These are phyloP conservation scores for Apiospora arundinis DNA, from an alignment of 2,329 filamentous ascomycete species.

Conservation along the genomic window DNA sequence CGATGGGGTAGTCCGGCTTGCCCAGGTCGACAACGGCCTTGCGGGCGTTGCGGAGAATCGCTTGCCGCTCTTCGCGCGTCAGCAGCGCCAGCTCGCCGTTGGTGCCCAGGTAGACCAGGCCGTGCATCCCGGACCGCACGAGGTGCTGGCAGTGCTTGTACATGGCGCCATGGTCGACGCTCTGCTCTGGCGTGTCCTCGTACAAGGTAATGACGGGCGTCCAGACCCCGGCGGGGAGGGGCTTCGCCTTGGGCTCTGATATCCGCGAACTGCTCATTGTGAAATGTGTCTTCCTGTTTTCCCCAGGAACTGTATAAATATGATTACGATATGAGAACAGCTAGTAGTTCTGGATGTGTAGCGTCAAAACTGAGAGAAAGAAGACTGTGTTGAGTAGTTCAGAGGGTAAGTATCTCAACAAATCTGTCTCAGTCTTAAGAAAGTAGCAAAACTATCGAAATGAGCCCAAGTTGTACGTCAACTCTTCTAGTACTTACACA, in stretches of 20 bases:
- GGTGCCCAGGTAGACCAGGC: conserved; percentile 54
- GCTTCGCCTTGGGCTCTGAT: conserved; percentile 28
- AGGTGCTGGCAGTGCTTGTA: conserved; percentile 48
- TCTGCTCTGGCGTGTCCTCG: conserved; percentile 46
- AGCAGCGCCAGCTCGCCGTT: conserved; percentile 54
- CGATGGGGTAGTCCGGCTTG: conserved; percentile 46
- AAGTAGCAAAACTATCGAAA: background rate
- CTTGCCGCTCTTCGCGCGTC: conserved; percentile 46
- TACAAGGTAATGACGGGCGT: conserved; percentile 55
- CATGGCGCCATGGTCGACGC: conserved; percentile 52
- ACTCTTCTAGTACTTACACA: background rate
- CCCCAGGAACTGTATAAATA: no score
- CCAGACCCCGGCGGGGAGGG: conserved; percentile 51
- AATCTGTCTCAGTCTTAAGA: background rate
- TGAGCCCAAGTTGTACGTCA: background rate
- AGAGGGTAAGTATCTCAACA: background rate
- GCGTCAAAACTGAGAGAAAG: background rate
- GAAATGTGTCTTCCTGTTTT: background rate
- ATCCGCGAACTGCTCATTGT: conserved; percentile 24
- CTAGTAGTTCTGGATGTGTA: no score
- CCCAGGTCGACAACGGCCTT: conserved; percentile 45
- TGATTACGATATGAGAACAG: no score
- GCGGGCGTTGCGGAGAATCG: conserved; percentile 47
- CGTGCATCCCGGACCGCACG: conserved; percentile 50
- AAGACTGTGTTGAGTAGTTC: background rate